These are phyloP conservation scores for Pseudogymnoascus sp. DNA, from an alignment of 2,329 filamentous ascomycete species.

Conservation along the genomic window DNA sequence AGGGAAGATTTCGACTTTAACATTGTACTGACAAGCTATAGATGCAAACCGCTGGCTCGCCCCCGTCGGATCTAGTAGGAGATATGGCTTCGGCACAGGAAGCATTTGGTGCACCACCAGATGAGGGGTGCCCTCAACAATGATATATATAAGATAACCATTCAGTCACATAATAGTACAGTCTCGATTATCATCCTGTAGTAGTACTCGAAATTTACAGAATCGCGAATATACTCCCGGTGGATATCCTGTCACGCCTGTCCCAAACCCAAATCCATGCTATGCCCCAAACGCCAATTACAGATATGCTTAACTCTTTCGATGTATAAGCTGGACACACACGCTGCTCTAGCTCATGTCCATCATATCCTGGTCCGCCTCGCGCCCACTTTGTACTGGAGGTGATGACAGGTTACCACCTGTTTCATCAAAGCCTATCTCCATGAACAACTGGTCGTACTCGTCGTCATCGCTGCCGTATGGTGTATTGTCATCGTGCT, in stretches of 20 bases:
- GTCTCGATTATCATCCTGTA: conserved; percentile 5
- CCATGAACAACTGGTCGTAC: conserved; percentile 57
- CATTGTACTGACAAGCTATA: conserved; percentile 32
- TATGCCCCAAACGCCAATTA: conserved; percentile 20
- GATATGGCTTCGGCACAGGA: conserved; percentile 81
- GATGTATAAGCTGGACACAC: neutral
- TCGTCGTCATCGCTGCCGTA: conserved; percentile 45
- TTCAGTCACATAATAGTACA: neutral
- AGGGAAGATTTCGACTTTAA: conserved; percentile 9
- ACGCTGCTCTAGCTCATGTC: conserved; percentile 19
- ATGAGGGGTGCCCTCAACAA: conserved; percentile 55
- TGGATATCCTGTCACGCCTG: conserved; percentile 9
- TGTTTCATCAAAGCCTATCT: conserved; percentile 44
- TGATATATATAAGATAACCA: conserved; percentile 29
- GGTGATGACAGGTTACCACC: conserved; percentile 17
- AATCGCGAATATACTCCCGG: conserved; percentile 11
- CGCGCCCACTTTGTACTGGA: conserved; percentile 18
- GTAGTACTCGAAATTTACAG: conserved; percentile 4
- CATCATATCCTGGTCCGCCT: conserved; percentile 25
- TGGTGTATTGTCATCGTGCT: conserved; percentile 12
- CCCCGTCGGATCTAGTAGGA: conserved; percentile 82
- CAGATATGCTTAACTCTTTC: conserved; percentile 13
- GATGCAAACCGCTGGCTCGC: conserved; percentile 96
- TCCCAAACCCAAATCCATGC: conserved; percentile 12
- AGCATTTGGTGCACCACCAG: conserved; percentile 48